Evolutionary conservation across 805 yeast genomes (phyloP).

Genomic region (Candida easanensis): DNA sequence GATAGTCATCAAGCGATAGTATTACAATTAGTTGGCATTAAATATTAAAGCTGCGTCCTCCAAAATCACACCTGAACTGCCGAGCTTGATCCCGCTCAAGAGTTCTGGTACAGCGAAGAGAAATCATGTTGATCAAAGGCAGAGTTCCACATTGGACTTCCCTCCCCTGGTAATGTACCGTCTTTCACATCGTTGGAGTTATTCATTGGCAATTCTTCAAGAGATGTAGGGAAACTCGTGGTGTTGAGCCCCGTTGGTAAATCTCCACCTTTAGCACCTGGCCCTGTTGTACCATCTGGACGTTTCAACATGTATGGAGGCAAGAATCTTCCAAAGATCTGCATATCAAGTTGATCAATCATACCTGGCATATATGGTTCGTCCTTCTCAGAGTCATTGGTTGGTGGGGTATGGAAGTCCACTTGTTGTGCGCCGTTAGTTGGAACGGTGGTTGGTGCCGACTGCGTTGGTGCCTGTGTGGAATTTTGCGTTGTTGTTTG

Average conservation of each 20-base stretch:
- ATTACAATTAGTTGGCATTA: too few relatives aligned
- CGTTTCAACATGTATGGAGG: conserved; percentile 77
- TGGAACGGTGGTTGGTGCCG: too few relatives aligned
- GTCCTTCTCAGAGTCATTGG: conserved; percentile 11
- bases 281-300: conserved; percentile 25
- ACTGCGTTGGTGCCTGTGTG: not conserved
- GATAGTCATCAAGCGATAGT: too few relatives aligned
- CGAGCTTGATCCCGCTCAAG: not conserved
- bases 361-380: conserved; percentile 67
- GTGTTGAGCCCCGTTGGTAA: conserved; percentile 27
- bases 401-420: not conserved
- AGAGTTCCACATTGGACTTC: not conserved
- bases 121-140: conserved; percentile 5
- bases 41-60: too few relatives aligned
- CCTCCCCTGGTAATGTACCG: not conserved
- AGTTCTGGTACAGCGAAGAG: conserved; percentile 2
- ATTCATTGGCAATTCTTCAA: conserved; percentile 22
- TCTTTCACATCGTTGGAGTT: conserved; percentile 1
- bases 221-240: conserved; percentile 22
- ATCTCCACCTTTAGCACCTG: conserved; percentile 30
- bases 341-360: conserved; percentile 81
- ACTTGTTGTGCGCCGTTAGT: not conserved
- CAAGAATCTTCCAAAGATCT: conserved; percentile 75
- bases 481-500: conserved; percentile 13
- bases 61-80: not conserved